Percentiles rank a stretch among this genome's conserved stretches.
Evolutionary conservation across 352 stramenopile species (phyloP).

Genomic region (Elongisporangium undulatum): DNA sequence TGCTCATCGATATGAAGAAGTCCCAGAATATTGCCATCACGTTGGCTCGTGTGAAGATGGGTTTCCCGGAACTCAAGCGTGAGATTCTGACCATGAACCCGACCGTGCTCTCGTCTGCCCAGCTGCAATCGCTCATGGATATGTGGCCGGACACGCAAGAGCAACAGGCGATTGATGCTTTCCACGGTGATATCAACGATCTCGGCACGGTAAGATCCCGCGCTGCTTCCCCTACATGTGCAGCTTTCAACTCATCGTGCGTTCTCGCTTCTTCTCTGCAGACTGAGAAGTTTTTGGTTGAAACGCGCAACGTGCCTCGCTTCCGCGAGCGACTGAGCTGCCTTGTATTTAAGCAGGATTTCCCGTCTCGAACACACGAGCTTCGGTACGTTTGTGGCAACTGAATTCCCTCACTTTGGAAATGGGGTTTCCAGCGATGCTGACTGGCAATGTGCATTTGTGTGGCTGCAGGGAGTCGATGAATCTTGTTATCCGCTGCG

Average conservation of each 20-base stretch:
- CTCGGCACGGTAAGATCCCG: conserved; percentile 37
- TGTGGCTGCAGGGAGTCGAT: conserved; percentile 43
- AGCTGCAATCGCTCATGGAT: conserved; percentile 79
- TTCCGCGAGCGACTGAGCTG: conserved; percentile 72
- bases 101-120: conserved; percentile 66
- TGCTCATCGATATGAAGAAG: conserved; percentile 87
- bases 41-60: conserved; percentile 68
- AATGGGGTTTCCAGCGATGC: neutral
- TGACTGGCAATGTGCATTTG: neutral
- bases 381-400: conserved; percentile 28
- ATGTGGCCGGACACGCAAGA: conserved; percentile 82
- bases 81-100: conserved; percentile 77
- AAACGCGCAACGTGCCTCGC: conserved; percentile 60
- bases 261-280: conserved; percentile 4
- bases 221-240: too few species aligned
- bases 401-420: neutral
- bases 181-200: conserved; percentile 48
- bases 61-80: conserved; percentile 61
- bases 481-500: conserved; percentile 65
- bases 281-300: conserved; percentile 77
- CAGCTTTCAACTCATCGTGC: neutral
- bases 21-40: conserved; percentile 87
- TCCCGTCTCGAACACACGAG: conserved; percentile 68
- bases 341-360: conserved; percentile 85
- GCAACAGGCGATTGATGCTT: conserved; percentile 63